Conservation (phyloP, 2,329 filamentous ascomycete species). For the Drechmeria coniospora region DNA sequence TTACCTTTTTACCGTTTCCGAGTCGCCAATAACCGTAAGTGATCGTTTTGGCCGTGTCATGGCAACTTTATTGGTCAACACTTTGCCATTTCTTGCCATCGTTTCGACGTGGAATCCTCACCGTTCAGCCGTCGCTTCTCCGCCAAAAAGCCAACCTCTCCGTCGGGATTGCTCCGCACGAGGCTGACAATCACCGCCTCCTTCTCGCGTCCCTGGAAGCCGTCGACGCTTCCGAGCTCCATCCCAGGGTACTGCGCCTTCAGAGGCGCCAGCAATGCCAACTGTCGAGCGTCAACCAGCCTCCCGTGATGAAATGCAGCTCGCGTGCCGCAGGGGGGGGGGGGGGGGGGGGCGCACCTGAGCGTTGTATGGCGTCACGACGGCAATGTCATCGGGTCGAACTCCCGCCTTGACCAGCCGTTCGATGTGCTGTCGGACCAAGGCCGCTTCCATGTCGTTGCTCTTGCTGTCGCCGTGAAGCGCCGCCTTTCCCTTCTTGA, state of each 20-base stretch:
- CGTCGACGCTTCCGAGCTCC: slow-evolving; percentile 92
- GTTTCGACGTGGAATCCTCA: slow-evolving; percentile 25
- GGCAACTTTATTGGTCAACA: no score
- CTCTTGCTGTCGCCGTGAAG: slow-evolving; percentile 56
- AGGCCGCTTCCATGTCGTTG: slow-evolving; percentile 76
- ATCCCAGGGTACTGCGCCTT: slow-evolving; percentile 72
- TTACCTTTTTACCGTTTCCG: slow-evolving; percentile 79
- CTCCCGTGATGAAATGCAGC: no score
- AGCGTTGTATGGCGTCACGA: slow-evolving; percentile 93
- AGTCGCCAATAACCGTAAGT: slow-evolving; percentile 82
- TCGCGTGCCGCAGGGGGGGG: slow-evolving; percentile 2
- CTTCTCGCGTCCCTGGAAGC: slow-evolving; percentile 94
- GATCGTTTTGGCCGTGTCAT: slow-evolving; percentile 93
- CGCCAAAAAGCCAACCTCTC: slow-evolving; percentile 82
- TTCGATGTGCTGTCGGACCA: slow-evolving; percentile 65
- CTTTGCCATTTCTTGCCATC: not conserved
- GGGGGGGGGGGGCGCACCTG: slow-evolving; percentile 36
- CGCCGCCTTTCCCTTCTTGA: slow-evolving; percentile 29
- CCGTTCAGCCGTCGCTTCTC: slow-evolving; percentile 89
- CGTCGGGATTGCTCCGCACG: slow-evolving; percentile 77
- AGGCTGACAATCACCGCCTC: slow-evolving; percentile 86
- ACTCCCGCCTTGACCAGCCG: slow-evolving; percentile 68
- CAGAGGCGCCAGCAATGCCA: slow-evolving; percentile 63
- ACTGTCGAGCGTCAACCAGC: slow-evolving; percentile 30
- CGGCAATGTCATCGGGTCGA: slow-evolving; percentile 69